Percentiles rank a stretch among this genome's conserved stretches.
phyloP scores from a whole-genome alignment of 73 alveolate species.

The Paramecium tetraurelia region DNA sequence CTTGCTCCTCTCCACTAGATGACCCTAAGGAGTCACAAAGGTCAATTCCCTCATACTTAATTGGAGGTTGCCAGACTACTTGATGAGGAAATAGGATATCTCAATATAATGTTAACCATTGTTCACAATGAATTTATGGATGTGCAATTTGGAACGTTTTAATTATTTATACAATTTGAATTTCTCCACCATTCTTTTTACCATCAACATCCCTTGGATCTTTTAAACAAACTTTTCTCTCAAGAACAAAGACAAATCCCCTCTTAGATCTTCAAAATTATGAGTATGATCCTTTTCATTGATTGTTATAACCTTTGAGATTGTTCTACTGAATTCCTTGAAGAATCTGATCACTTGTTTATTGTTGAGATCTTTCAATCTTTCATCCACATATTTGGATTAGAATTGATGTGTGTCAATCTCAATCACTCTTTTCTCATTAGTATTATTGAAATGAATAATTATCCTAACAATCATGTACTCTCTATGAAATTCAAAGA shows the following conservation, averaged over 20 bases:
- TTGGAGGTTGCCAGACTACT: not conserved
- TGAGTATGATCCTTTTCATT: not conserved
- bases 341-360: not conserved
- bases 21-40: conserved; percentile 25
- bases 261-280: conserved; percentile 19
- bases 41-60: not conserved
- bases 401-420: not conserved
- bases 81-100: not conserved
- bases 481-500: not conserved
- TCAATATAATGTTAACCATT: not conserved
- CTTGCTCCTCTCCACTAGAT: not conserved
- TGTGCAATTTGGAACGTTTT: not conserved
- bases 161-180: conserved; percentile 11
- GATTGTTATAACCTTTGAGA: not conserved
- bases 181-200: conserved; percentile 2
- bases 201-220: not conserved
- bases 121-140: not conserved
- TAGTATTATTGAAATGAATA: not conserved
- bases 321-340: not conserved
- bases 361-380: not conserved
- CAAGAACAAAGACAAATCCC: not conserved
- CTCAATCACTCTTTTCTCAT: not conserved
- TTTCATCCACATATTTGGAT: conserved; percentile 22
- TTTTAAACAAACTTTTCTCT: not conserved
- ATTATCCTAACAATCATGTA: not conserved